Conservation (phyloP, 106 monocot species). For the Dendrobium chrysotoxum region DNA sequence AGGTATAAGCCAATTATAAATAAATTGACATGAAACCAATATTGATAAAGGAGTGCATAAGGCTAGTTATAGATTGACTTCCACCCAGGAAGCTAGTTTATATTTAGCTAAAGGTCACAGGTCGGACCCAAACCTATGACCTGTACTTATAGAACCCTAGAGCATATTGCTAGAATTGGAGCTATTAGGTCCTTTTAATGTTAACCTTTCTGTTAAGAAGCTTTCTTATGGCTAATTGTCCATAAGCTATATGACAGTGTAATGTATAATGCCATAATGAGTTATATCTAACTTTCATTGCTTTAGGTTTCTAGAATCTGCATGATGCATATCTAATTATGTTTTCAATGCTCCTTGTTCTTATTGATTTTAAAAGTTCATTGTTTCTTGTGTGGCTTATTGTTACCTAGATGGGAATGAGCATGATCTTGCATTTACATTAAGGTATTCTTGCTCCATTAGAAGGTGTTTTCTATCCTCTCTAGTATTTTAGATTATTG, state of each 20-base stretch:
- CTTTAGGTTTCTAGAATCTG: no score
- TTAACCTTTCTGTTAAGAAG: not conserved
- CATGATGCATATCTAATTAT: not conserved
- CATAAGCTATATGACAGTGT: not conserved
- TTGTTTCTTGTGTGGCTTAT: not conserved
- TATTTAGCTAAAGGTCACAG: no score
- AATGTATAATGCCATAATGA: not conserved
- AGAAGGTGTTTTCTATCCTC: not conserved
- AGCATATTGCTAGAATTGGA: not conserved
- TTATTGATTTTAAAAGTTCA: not conserved
- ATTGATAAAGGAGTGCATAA: no score
- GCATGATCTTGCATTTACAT: not conserved
- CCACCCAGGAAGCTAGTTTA: no score
- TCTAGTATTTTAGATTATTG: not conserved
- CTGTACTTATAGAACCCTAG: not conserved
- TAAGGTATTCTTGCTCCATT: not conserved
- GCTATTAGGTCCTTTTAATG: not conserved
- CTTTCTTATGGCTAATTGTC: not conserved
- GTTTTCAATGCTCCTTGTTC: not conserved
- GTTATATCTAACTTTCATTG: not conserved
- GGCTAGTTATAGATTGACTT: no score
- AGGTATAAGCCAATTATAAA: no score
- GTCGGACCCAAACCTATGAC: no score
- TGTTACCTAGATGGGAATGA: not conserved
- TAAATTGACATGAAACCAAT: no score